These are phyloP conservation scores for Blastomyces gilchristii DNA, from an alignment of 2,329 filamentous ascomycete genomes.

Conservation along the genomic window DNA sequence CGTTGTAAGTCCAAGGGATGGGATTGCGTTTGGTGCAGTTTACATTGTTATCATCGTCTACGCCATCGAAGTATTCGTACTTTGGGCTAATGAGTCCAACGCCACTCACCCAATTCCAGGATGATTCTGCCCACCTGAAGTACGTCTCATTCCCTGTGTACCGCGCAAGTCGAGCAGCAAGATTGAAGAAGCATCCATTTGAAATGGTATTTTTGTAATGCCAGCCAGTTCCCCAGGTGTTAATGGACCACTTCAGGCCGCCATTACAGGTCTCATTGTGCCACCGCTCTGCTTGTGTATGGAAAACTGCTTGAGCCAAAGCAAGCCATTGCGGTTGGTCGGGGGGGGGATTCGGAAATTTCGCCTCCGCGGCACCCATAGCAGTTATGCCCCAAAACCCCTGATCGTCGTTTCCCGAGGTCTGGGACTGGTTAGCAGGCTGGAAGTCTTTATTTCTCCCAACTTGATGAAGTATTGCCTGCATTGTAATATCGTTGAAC, in stretches of 20 bases:
- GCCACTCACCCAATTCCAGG: constrained; percentile 47
- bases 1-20: constrained; percentile 50
- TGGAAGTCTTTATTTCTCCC: constrained; percentile 66
- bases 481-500: constrained; percentile 58
- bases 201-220: constrained; percentile 50
- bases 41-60: constrained; percentile 41
- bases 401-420: constrained; percentile 47
- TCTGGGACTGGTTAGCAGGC: constrained; percentile 47
- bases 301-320: constrained; percentile 68
- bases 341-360: constrained; percentile 57
- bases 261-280: constrained; percentile 57
- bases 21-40: constrained; percentile 45
- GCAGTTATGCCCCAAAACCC: constrained; percentile 80
- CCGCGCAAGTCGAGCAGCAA: constrained; percentile 57
- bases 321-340: constrained; percentile 65
- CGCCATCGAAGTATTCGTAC: constrained; percentile 48
- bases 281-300: constrained; percentile 64
- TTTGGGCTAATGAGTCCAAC: constrained; percentile 42
- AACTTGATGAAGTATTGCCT: constrained; percentile 64
- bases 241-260: constrained; percentile 79
- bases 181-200: constrained; percentile 49
- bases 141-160: constrained; percentile 76
- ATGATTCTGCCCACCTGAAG: constrained; percentile 59
- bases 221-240: constrained; percentile 61
- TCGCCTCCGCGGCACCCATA: constrained; percentile 66